phyloP scores from a whole-genome alignment of 331 rosid genomes.

The Malus hybrid region DNA sequence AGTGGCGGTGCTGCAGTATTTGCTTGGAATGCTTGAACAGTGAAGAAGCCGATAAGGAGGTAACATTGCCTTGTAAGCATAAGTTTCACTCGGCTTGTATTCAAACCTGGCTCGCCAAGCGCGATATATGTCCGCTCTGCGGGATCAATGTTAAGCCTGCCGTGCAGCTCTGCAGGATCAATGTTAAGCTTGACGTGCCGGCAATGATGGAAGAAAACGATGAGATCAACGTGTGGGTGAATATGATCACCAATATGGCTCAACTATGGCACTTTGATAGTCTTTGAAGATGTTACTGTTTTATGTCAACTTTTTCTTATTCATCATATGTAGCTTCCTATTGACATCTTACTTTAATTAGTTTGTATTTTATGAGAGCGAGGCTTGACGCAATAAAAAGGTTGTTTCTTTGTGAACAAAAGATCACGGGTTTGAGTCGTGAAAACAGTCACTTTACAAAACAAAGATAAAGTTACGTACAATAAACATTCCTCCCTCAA shows the following conservation, averaged over 20 bases:
- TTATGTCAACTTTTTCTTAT: not conserved
- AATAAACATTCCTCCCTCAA: fast-evolving
- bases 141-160: slow-evolving; percentile 5
- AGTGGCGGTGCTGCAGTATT: slow-evolving; percentile 1
- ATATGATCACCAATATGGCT: not conserved
- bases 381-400: too few relatives aligned
- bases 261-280: not conserved
- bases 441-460: too few relatives aligned
- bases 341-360: too few relatives aligned
- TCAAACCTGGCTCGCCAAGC: slow-evolving; percentile 1
- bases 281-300: not conserved
- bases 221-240: not conserved
- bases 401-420: too few relatives aligned
- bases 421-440: too few relatives aligned
- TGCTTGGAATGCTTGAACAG: not conserved
- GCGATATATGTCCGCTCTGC: slow-evolving; percentile 7
- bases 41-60: not conserved
- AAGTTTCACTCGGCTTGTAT: slow-evolving; percentile 16
- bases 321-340: not conserved
- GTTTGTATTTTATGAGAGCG: not conserved
- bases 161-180: not conserved
- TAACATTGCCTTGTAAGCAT: slow-evolving; percentile 9
- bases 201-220: not conserved
- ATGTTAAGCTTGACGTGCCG: not conserved
- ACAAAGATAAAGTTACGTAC: fast-evolving